A percentile compares a stretch with the other conserved stretches of the same genome.
phyloP scores from a whole-genome alignment of 108 stramenopile species.

The Fragilaria radians region DNA sequence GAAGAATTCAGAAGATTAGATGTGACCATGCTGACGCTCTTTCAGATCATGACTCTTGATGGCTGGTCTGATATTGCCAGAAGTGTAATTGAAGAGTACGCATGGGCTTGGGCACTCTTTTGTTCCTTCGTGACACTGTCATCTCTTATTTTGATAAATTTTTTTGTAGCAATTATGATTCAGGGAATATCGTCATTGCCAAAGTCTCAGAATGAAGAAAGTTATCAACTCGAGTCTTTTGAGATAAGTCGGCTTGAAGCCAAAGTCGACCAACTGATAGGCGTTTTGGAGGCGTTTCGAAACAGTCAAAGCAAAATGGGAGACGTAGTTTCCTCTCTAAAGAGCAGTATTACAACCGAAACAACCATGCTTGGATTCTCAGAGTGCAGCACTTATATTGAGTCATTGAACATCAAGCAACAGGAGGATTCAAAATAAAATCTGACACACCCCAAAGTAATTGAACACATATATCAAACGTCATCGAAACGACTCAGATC shows the following conservation, averaged over 20 bases:
- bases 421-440: too few relatives aligned
- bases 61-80: constrained; percentile 30
- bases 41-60: constrained; percentile 44
- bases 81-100: constrained; percentile 17
- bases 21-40: constrained; percentile 27
- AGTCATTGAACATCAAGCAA: too few relatives aligned
- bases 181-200: not conserved
- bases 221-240: not conserved
- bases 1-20: constrained; percentile 8
- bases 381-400: too few relatives aligned
- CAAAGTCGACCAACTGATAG: not conserved
- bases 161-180: constrained; percentile 19
- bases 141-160: constrained; percentile 24
- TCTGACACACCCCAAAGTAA: too few relatives aligned
- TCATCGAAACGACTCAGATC: too few relatives aligned
- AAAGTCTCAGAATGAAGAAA: not conserved
- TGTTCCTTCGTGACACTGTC: constrained; percentile 21
- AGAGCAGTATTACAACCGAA: not conserved
- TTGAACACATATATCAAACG: too few relatives aligned
- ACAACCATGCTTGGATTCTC: too few relatives aligned
- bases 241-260: not conserved
- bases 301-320: not conserved
- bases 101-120: constrained; percentile 30
- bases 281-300: not conserved
- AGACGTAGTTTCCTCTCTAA: not conserved